A percentile compares a stretch with the other conserved stretches of the same genome.
phyloP scores from a whole-genome alignment of 805 yeast genomes.

The Lipomyces orientalis region DNA sequence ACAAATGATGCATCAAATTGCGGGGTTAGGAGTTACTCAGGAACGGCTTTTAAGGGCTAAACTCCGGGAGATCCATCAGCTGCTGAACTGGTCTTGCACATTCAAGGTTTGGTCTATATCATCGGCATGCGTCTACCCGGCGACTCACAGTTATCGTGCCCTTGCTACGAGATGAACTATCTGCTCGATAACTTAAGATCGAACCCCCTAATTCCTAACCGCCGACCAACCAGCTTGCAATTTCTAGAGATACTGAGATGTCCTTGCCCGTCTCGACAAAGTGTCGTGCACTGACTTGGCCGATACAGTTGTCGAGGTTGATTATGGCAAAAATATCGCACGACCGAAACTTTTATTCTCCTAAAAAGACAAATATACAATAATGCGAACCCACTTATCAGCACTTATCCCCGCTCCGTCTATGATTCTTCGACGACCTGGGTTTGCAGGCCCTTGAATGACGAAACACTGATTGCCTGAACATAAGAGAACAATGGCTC shows the following conservation, averaged over 20 bases:
- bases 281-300: too few species aligned
- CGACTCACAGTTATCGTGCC: too few species aligned
- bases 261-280: too few species aligned
- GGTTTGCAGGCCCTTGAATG: constrained; percentile 97
- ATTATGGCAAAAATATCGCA: background rate
- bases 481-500: constrained; percentile 97
- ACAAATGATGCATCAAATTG: background rate
- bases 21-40: background rate
- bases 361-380: background rate
- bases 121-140: too few species aligned
- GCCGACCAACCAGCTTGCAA: background rate
- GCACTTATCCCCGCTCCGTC: background rate
- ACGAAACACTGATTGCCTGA: constrained; percentile 93
- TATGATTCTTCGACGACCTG: constrained; percentile 78
- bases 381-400: background rate
- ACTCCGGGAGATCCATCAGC: too few species aligned
- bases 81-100: too few species aligned
- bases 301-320: too few species aligned
- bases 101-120: too few species aligned
- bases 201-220: background rate
- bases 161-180: background rate
- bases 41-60: background rate
- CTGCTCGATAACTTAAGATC: background rate
- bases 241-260: too few species aligned
- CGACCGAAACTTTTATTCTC: background rate